Base-by-base conservation (phyloP, 1,284 basidiomycete genomes). In the Wallemia hederae region DNA sequence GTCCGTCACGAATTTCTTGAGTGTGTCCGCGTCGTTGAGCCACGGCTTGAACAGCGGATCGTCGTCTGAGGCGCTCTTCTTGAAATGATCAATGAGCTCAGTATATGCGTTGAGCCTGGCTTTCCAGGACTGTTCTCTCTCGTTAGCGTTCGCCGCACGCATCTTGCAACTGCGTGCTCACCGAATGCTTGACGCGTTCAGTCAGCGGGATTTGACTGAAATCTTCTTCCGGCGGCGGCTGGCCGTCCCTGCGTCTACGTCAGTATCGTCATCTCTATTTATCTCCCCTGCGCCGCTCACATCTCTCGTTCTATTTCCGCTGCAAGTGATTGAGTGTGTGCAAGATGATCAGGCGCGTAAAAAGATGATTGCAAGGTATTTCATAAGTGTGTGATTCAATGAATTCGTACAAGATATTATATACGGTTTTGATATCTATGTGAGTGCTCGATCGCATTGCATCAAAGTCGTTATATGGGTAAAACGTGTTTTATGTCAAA, bases 31-130 rank as follows among this genome's bases (percentile, higher is more conserved):
- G 65, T 82, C 81, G 33, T 66, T 65, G 26, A 2, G 70, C 71
- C 87, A 97, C 25, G 87, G 85, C 66, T 80, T 81, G 75, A 99
- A 98, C 58, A 85, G 84, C 59, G 90, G 87, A 76, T 97, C 92
- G 64, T 80, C 79, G 69, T 97, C 92, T 59, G 87, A 89, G 64
- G 83, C 82, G 39, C 90, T 88, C 61, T 80, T 82, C 68, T 81
- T 81, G 70, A 92, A 91, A 62, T 78, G 79, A 72, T 85, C 82
- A 73, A 83, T 79, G 64, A 97, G 80, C 57, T 85, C 75, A 71
- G 88, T 85, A 71, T 98, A 98, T 61, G 81, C 94, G 68, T 81
- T 88, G 66, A 94, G 79, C 65, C 92, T 81, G 59, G 94, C 92
- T 73, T 98, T 98, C 92, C 92, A 98, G 69, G 92, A 90, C 78